A percentile compares a stretch with the other conserved stretches of the same genome.
Evolutionary conservation across 805 yeast genomes (phyloP).

Genomic region (Wickerhamomyces pijperi): DNA sequence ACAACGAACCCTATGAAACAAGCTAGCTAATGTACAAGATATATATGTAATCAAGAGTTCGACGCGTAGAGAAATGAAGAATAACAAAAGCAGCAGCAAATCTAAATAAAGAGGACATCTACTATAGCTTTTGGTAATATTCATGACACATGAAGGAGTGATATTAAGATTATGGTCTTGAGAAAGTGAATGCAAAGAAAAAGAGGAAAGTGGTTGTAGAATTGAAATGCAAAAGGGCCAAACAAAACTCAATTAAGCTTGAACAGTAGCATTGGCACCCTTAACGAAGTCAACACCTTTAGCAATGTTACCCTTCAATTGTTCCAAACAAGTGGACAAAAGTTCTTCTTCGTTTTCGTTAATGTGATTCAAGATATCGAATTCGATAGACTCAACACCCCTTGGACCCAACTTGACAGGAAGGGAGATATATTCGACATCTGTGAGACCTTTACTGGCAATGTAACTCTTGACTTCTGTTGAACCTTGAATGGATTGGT

Average conservation of each 20-base stretch:
- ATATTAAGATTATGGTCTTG: neutral
- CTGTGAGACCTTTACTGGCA: conserved; percentile 2
- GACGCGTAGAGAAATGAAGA: too few species aligned
- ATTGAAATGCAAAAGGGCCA: neutral
- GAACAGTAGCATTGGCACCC: conserved; percentile 4
- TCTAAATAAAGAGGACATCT: too few species aligned
- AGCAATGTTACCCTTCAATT: conserved; percentile 13
- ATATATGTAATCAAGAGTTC: too few species aligned
- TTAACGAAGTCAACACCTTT: conserved; percentile 18
- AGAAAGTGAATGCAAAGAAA: neutral
- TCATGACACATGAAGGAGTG: too few species aligned
- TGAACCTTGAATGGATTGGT: conserved; percentile 21
- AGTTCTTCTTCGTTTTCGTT: conserved; percentile 13
- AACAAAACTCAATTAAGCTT: neutral
- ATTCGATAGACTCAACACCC: conserved; percentile 15
- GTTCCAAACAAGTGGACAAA: conserved; percentile 11
- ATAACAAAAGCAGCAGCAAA: too few species aligned
- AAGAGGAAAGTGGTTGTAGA: neutral
- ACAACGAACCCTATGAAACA: too few species aligned
- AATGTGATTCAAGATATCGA: conserved; percentile 12
- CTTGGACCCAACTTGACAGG: conserved; percentile 14
- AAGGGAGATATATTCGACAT: conserved; percentile 13
- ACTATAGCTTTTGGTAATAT: too few species aligned
- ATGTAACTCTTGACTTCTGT: conserved; percentile 9
- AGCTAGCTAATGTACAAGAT: too few species aligned